A percentile compares a stretch with the other conserved stretches of the same genome.
These are phyloP conservation scores for Saccharomycopsis crataegensis DNA, from an alignment of 1,139 yeast genomes.

Conservation along the genomic window DNA sequence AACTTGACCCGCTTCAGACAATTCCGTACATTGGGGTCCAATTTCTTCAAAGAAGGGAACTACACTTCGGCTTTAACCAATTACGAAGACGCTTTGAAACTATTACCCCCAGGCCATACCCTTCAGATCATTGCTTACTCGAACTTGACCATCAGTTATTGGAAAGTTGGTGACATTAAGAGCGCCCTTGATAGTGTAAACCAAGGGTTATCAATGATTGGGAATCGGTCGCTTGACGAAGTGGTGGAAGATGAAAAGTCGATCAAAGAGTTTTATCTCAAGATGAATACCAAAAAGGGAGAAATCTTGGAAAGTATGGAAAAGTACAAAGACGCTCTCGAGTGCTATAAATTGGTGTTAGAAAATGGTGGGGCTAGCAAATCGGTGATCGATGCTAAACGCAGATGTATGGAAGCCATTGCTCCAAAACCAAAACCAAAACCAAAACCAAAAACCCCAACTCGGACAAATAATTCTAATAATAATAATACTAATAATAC, in stretches of 20 bases:
- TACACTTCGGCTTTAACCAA: conserved; percentile 56
- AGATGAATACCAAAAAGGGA: conserved; percentile 63
- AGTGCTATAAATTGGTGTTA: conserved; percentile 52
- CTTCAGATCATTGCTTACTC: conserved; percentile 63
- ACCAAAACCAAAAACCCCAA: conserved; percentile 25
- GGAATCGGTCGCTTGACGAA: conserved; percentile 29
- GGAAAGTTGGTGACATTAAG: conserved; percentile 70
- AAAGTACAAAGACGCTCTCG: conserved; percentile 54
- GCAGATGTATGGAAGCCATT: conserved; percentile 65
- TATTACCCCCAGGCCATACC: conserved; percentile 61
- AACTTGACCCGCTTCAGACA: conserved; percentile 35
- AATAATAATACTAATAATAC: conserved; percentile 21
- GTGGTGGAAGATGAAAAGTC: conserved; percentile 37
- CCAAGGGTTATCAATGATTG: conserved; percentile 53
- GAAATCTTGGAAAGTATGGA: conserved; percentile 81
- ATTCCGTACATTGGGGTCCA: conserved; percentile 53
- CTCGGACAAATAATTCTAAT: conserved; percentile 19
- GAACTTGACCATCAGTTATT: conserved; percentile 64
- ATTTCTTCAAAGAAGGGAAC: conserved; percentile 73
- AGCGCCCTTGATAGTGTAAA: conserved; percentile 49
- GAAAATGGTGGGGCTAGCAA: conserved; percentile 61
- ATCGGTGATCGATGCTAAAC: conserved; percentile 68
- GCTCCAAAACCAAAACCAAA: conserved; percentile 35
- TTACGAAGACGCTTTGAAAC: conserved; percentile 54
- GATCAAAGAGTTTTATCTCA: conserved; percentile 65